Percentiles rank a stretch among this genome's conserved stretches.
Conservation (phyloP, 176 grass and related monocot species). For the Echinochloa phyllopogon region DNA sequence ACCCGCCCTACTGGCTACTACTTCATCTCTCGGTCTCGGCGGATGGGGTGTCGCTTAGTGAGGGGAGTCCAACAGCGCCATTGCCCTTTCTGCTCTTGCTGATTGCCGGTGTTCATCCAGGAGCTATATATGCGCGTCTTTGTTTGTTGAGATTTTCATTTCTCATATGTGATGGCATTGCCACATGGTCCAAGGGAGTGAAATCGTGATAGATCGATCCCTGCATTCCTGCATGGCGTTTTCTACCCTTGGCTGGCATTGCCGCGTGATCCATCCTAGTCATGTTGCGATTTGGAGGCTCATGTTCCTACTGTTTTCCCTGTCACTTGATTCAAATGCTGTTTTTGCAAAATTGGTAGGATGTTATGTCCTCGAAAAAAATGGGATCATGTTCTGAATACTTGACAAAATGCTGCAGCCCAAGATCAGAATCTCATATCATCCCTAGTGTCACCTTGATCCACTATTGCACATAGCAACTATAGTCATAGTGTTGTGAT, state of each 20-base stretch:
- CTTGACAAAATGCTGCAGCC: neutral
- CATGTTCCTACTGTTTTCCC: neutral
- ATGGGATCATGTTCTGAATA: no score
- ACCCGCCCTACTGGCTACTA: no score
- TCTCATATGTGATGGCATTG: neutral
- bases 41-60: neutral
- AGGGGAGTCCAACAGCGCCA: neutral
- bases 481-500: neutral
- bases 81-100: neutral
- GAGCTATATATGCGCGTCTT: neutral
- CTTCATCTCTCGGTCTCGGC: neutral
- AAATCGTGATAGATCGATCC: neutral
- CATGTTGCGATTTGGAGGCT: neutral
- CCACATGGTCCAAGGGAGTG: neutral
- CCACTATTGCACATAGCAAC: neutral
- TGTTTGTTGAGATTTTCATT: neutral
- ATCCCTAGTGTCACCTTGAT: neutral
- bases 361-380: neutral
- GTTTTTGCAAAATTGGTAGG: neutral
- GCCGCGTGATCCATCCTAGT: constrained; percentile 4
- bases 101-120: neutral
- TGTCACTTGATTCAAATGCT: neutral
- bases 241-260: neutral
- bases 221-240: neutral
- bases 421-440: neutral